Conservation (phyloP, 164 flowering plant genomes). For the Kingdonia uniflora region DNA sequence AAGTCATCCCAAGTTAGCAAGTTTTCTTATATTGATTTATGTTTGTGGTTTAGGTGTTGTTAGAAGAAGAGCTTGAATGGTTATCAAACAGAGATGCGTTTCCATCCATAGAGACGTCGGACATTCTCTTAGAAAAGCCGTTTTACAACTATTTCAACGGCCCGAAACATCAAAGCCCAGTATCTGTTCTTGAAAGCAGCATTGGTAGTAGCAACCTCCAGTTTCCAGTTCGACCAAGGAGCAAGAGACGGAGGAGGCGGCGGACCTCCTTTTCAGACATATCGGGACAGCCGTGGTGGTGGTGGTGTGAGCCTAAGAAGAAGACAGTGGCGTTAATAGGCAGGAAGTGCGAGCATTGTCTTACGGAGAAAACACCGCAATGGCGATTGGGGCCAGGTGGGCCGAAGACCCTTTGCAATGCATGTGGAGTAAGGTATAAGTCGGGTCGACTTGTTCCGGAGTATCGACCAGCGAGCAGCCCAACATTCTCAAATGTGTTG, state of each 20-base stretch:
- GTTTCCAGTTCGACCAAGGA: conserved; percentile 44
- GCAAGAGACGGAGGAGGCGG: conserved; percentile 27
- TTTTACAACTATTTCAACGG: neutral
- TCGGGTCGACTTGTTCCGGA: conserved; percentile 83
- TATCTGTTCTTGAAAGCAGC: conserved; percentile 42
- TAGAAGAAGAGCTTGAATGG: conserved; percentile 86
- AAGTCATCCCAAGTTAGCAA: too few species aligned
- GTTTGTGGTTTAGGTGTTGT: conserved; percentile 2
- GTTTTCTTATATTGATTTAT: neutral
- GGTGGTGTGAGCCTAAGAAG: conserved; percentile 16
- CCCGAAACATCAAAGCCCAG: conserved; percentile 48
- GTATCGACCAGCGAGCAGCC: conserved; percentile 83
- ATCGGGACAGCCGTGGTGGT: conserved; percentile 11
- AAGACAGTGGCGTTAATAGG: conserved; percentile 1
- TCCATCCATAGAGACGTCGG: conserved; percentile 52
- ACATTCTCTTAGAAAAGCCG: conserved; percentile 18
- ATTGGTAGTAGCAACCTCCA: conserved; percentile 22
- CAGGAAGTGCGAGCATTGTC: conserved; percentile 70
- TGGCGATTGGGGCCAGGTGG: conserved; percentile 89
- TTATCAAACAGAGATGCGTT: conserved; percentile 60
- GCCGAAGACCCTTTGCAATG: conserved; percentile 86
- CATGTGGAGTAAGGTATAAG: conserved; percentile 87
- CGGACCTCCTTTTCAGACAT: conserved; percentile 17
- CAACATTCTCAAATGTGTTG: conserved; percentile 43
- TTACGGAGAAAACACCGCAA: conserved; percentile 77